These are phyloP conservation scores for Hippophae rhamnoides DNA, from an alignment of 306 rosid genomes.

Conservation along the genomic window DNA sequence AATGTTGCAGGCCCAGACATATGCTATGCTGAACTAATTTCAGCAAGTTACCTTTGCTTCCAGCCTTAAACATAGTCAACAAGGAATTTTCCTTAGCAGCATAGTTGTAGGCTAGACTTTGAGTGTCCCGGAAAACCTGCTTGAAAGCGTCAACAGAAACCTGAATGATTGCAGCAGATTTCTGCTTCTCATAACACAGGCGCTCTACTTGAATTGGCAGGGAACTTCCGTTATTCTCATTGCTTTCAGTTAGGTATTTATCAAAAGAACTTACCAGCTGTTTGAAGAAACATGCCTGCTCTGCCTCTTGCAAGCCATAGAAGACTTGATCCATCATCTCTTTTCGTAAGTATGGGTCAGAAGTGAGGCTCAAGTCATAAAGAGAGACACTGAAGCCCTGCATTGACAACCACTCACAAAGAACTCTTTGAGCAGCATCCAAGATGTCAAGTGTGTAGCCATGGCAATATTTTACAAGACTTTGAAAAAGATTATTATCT, in stretches of 20 bases:
- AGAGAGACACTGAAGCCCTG: slow-evolving; percentile 89
- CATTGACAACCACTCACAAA: slow-evolving; percentile 83
- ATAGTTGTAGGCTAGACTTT: slow-evolving; percentile 55
- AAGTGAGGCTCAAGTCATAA: slow-evolving; percentile 58
- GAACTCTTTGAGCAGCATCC: slow-evolving; percentile 58
- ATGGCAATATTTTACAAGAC: slow-evolving; percentile 38
- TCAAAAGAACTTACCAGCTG: slow-evolving; percentile 44
- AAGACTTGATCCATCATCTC: slow-evolving; percentile 73
- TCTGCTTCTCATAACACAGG: slow-evolving; percentile 58
- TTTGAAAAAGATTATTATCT: slow-evolving; percentile 48
- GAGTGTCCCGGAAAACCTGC: slow-evolving; percentile 64
- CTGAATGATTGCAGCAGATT: slow-evolving; percentile 62
- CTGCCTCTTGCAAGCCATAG: slow-evolving; percentile 71
- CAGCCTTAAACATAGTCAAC: slow-evolving; percentile 74
- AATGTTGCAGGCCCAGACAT: slow-evolving; percentile 93
- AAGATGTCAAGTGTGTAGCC: slow-evolving; percentile 47
- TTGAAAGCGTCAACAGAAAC: slow-evolving; percentile 76
- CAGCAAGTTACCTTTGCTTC: slow-evolving; percentile 90
- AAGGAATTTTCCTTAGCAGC: slow-evolving; percentile 50
- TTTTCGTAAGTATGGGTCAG: slow-evolving; percentile 43
- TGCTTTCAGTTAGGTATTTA: slow-evolving; percentile 38
- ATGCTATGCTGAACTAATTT: slow-evolving; percentile 77
- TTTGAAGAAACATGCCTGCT: slow-evolving; percentile 44
- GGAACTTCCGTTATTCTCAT: slow-evolving; percentile 28
- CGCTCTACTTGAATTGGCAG: slow-evolving; percentile 33